Conservation (phyloP, 1,284 basidiomycete species). For the Apiotrichum akiyoshidainum region DNA sequence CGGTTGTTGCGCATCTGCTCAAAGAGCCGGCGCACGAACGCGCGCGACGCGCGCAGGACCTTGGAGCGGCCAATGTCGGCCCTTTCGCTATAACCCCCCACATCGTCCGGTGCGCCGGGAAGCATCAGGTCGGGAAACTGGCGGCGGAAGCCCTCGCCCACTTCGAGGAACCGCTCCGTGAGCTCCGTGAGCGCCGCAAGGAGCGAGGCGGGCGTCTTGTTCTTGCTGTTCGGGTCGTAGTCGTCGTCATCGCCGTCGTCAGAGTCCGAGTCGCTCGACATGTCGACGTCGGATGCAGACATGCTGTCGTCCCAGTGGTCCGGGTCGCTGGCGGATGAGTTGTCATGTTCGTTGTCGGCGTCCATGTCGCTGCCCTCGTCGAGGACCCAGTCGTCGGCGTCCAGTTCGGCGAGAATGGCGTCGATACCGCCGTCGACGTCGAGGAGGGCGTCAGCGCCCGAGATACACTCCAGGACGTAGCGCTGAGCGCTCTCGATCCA, state of each 20-base stretch:
- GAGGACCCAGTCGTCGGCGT: background rate
- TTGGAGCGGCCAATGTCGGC: background rate
- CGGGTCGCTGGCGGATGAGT: too few species aligned
- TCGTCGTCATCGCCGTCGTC: background rate
- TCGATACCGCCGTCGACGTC: background rate
- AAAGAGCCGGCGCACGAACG: background rate
- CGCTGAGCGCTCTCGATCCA: background rate
- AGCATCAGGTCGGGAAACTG: background rate
- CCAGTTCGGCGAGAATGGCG: background rate
- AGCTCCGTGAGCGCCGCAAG: background rate
- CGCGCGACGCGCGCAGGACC: background rate
- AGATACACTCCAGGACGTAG: background rate
- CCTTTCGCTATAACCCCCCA: too few species aligned
- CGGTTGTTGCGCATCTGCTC: background rate
- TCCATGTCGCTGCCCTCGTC: background rate
- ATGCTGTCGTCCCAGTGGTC: background rate
- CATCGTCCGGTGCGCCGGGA: too few species aligned
- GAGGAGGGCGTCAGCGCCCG: background rate
- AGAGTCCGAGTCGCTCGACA: background rate
- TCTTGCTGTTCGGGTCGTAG: background rate
- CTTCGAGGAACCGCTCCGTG: conserved; percentile 1
- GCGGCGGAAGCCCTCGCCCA: conserved; percentile 1
- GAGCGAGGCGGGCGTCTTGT: background rate
- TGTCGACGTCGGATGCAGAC: background rate
- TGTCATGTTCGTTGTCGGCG: background rate